Evolutionary conservation across 176 grass and related monocot species (phyloP).

Genomic region (Oryza brachyantha): DNA sequence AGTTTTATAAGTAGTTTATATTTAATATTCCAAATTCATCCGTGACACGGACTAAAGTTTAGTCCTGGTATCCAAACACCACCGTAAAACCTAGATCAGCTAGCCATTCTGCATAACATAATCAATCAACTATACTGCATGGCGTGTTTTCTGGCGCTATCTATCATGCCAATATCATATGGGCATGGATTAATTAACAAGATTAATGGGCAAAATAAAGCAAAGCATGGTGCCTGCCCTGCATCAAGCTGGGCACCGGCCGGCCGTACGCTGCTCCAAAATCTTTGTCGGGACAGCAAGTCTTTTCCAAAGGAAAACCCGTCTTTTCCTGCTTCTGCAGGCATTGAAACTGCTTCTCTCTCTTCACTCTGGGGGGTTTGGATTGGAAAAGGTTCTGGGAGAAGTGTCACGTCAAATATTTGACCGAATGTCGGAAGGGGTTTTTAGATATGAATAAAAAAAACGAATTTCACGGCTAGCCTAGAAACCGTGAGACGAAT

Average conservation of each 20-base stretch:
- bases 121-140: background rate
- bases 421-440: too few relatives aligned
- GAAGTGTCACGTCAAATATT: too few relatives aligned
- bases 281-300: constrained; percentile 43
- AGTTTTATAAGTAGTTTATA: too few relatives aligned
- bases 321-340: constrained; percentile 27
- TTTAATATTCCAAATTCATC: too few relatives aligned
- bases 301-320: constrained; percentile 38
- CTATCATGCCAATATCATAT: background rate
- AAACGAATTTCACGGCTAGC: too few relatives aligned
- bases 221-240: background rate
- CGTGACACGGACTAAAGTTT: too few relatives aligned
- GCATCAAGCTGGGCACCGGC: background rate
- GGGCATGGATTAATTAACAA: background rate
- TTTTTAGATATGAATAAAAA: too few relatives aligned
- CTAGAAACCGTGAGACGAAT: too few relatives aligned
- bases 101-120: background rate
- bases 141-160: background rate
- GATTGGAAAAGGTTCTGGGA: too few relatives aligned
- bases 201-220: background rate
- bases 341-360: constrained; percentile 10
- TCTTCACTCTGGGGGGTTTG: too few relatives aligned
- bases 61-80: too few relatives aligned
- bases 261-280: constrained; percentile 36
- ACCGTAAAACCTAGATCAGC: background rate